Base-by-base conservation (phyloP, 495 filamentous ascomycete species). In the Aspergillus nanangensis region DNA sequence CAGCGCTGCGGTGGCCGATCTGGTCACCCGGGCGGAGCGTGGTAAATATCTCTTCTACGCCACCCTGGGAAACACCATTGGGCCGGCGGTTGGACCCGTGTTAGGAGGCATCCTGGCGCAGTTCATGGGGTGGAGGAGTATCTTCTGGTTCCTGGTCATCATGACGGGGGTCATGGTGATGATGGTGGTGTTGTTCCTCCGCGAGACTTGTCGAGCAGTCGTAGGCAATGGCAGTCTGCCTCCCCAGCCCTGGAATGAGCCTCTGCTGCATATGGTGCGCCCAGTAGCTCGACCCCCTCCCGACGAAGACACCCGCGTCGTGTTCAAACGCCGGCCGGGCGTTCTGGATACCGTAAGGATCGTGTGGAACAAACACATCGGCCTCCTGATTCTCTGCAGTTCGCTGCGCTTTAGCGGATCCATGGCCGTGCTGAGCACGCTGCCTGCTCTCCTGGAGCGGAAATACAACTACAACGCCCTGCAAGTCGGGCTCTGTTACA, bases 81-180 rank as follows among this genome's bases (percentile, higher is more conserved):
- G 76, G 0, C 78, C 80, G 3, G 67, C 77, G 0, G 44, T 86
- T 3, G 80, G 78, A 1, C 83, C 82, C 0, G 70, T 86, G 0
- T 70, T 89, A n/a, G 85, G 86, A 2, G 85, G 85, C 0, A 47
- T 87, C 0, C 62, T 89, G 1, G 66, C 72, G 7, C 70, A 85
- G 23, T 84, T 77, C 36, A 65, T 88, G 0, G 83, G 81, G 0
- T 90, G 85, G 86, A 56, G 79, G 19, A 69, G 76, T 35, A 84
- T 87, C 33, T 92, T 90, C 57, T 88, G 83, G 83, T 88, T 89
- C 50, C 67, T 87, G 23, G 69, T 74, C 37, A 87, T 88, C 34
- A 53, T 81, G 22, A 65, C 70, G 10, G 77, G 67, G 0, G 63
- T 65, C 0, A 50, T 58, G 13, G 42, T 65, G 7, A 18, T 60